Percentiles rank a stretch among this genome's conserved stretches.
Evolutionary conservation across 495 filamentous ascomycete genomes (phyloP).

Genomic region (Penicillium alfredii): DNA sequence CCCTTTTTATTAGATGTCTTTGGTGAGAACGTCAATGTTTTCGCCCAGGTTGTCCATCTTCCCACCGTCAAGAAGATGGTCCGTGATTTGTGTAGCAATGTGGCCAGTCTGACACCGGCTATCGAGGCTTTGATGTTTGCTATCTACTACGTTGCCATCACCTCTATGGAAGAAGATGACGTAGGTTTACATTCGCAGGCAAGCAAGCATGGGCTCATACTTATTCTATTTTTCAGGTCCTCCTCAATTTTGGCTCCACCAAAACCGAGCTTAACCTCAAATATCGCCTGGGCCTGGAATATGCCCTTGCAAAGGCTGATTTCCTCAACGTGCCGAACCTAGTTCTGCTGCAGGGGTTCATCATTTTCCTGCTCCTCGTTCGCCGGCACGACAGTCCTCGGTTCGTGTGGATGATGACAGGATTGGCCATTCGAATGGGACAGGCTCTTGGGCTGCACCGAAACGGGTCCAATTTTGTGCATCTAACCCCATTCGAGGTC

Average conservation of each 20-base stretch:
- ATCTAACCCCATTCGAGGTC: constrained; percentile 54
- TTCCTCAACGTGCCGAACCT: constrained; percentile 39
- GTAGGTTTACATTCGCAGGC: constrained; percentile 7
- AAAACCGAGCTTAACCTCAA: constrained; percentile 45
- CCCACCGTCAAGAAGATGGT: constrained; percentile 46
- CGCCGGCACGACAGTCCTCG: constrained; percentile 46
- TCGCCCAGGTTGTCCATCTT: constrained; percentile 46
- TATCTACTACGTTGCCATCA: constrained; percentile 54
- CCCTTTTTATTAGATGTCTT: constrained; percentile 47
- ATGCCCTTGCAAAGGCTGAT: constrained; percentile 49
- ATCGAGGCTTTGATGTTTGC: constrained; percentile 56
- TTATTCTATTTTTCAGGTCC: constrained; percentile 22
- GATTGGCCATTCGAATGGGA: constrained; percentile 65
- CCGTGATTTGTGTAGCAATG: constrained; percentile 27
- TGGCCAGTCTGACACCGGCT: constrained; percentile 29
- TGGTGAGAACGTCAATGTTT: constrained; percentile 46
- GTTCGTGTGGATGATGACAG: constrained; percentile 55
- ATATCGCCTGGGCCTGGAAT: constrained; percentile 50
- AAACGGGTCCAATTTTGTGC: constrained; percentile 57
- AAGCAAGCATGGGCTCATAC: background rate
- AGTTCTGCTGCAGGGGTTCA: constrained; percentile 43
- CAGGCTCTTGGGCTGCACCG: constrained; percentile 73
- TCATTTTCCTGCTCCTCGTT: constrained; percentile 42
- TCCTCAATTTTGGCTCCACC: constrained; percentile 43
- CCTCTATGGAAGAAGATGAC: constrained; percentile 53